Evolutionary conservation across 31 red algal genomes (phyloP), one percentile per base, ranked within the genome.

Genomic region (Porphyra umbilicalis): DNA sequence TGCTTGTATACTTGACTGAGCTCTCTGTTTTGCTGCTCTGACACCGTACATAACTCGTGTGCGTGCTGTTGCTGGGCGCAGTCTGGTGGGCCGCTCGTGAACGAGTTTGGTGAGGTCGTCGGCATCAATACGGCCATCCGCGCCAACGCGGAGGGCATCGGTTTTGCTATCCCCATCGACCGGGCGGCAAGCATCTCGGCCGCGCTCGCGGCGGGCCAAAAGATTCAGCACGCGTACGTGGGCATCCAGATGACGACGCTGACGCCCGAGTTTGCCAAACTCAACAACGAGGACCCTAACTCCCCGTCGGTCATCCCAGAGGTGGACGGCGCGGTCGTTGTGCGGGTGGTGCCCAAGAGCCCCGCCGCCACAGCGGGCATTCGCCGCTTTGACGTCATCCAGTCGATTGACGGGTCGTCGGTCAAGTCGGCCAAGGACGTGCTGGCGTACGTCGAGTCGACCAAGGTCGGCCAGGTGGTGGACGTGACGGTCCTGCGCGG

Each of bases 161-260:
- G 97, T 35, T 99, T 99, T 75, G 97, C 97, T 35, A 99, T 96
- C 75, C 97, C 97, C 33, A 99, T 95, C 68, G 94, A 99, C 77
- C 75, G 89, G 34, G 97, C 93, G 25, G 94, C 96, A 85, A 88
- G 90, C 20, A 92, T 99, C 33, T 87, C 87, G 35, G 83, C 86
- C 14, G 89, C 88, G 15, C 88, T 99, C 7, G 90, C 94, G 39
- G 71, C 79, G 38, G 93, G 94, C 38, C 87, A 92, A 74, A 89
- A 95, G 33, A 91, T 99, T 40, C 87, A 89, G 18, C 93, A 96
- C 82, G 86, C 93, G 0, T 99, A 88, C 85, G 82, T 99, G 33
- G 97, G 97, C 10, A 92, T 99, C 39, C 90, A 94, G 80, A 96
- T 96, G 91, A 46, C 75, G 33, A 94, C 77, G 32, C 76, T 96